Conservation (phyloP, 2,329 filamentous ascomycete species). For the Cercospora citrullina region DNA sequence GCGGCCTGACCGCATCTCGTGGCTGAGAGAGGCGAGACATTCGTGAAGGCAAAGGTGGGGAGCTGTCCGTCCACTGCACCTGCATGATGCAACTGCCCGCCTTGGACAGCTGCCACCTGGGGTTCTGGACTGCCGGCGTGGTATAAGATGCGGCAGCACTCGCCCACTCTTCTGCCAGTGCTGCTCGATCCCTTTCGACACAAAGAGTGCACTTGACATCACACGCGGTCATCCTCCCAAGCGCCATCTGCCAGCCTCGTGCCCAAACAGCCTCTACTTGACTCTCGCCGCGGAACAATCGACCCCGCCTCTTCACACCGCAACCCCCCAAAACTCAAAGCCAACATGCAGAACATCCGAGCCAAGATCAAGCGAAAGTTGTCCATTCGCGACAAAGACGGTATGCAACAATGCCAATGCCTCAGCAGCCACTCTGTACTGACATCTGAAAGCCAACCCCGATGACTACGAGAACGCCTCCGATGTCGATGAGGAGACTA, state of each 20-base stretch:
- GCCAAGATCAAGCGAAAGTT: constrained; percentile 42
- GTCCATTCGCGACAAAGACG: constrained; percentile 41
- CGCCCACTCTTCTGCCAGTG: not conserved
- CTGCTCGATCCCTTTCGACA: not conserved
- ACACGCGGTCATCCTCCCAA: constrained; percentile 1
- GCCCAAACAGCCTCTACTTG: too few species aligned
- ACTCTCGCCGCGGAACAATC: not conserved
- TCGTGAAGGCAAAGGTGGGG: not conserved
- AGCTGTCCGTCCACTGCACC: not conserved
- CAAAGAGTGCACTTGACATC: not conserved
- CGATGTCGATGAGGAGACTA: constrained; percentile 42
- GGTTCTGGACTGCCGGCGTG: constrained; percentile 9
- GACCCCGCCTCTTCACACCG: constrained; percentile 8
- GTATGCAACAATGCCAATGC: constrained; percentile 25
- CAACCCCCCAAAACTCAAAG: constrained; percentile 1
- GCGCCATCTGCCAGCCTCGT: not conserved
- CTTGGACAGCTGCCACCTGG: constrained; percentile 5
- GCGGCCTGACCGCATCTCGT: constrained; percentile 2
- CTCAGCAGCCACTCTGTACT: not conserved
- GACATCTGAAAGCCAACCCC: constrained; percentile 29
- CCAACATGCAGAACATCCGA: constrained; percentile 40
- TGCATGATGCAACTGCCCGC: constrained; percentile 8
- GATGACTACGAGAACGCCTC: constrained; percentile 36
- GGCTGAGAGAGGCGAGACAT: not conserved
- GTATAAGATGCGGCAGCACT: not conserved